Percentiles rank a stretch among this genome's conserved stretches.
phyloP scores from a whole-genome alignment of 1,284 basidiomycete genomes.

The Fistulina hepatica region DNA sequence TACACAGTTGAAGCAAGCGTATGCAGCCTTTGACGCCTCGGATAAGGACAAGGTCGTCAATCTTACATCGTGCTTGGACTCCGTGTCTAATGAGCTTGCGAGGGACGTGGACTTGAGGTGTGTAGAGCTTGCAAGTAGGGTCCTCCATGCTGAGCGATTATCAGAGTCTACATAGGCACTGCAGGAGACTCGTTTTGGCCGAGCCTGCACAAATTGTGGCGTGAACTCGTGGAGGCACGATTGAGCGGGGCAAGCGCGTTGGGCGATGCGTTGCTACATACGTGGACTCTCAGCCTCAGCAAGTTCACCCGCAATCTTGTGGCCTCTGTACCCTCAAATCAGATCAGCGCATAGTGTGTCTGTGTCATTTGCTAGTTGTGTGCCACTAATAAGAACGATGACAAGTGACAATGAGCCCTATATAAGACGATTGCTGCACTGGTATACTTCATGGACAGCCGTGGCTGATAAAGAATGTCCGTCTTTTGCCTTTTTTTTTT shows the following conservation, averaged over 20 bases:
- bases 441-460: conserved; percentile 59
- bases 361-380: conserved; percentile 6
- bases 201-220: conserved; percentile 43
- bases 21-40: conserved; percentile 9
- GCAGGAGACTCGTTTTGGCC: conserved; percentile 41
- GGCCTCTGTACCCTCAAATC: conserved; percentile 55
- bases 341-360: conserved; percentile 54
- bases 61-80: not conserved
- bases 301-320: conserved; percentile 71
- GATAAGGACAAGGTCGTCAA: not conserved
- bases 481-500: conserved; percentile 13
- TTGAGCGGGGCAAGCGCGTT: too few relatives aligned
- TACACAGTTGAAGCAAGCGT: conserved; percentile 27
- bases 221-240: too few relatives aligned
- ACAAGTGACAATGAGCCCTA: conserved; percentile 51
- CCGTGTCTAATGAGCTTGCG: not conserved
- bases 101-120: conserved; percentile 4
- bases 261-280: too few relatives aligned
- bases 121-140: too few relatives aligned
- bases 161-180: conserved; percentile 1
- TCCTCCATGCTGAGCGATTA: not conserved
- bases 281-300: conserved; percentile 46
- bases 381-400: conserved; percentile 8
- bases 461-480: conserved; percentile 44
- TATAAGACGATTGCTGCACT: conserved; percentile 48